Evolutionary conservation across 495 filamentous ascomycete genomes (phyloP).

Genomic region (Cairneyella variabilis): DNA sequence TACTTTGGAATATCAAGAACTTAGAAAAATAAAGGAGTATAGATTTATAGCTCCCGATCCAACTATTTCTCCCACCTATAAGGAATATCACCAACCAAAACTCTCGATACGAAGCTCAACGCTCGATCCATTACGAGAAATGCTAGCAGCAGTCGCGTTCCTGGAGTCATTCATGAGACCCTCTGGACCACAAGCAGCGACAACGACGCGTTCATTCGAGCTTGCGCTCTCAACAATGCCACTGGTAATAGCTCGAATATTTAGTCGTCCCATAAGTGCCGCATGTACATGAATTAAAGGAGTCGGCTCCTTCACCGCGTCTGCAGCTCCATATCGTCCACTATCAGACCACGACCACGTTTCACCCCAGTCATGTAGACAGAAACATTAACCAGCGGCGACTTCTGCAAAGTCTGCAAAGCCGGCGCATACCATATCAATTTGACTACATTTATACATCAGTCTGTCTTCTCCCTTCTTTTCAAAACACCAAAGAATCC

Average conservation of each 20-base stretch:
- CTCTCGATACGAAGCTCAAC: conserved; percentile 51
- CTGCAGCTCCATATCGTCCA: no score
- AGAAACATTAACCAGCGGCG: conserved; percentile 39
- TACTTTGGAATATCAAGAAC: no score
- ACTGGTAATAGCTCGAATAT: conserved; percentile 35
- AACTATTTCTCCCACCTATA: no score
- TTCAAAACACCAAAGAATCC: no score
- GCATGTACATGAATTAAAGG: no score
- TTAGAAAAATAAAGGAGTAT: no score
- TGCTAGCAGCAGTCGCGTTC: conserved; percentile 41
- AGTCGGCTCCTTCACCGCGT: no score
- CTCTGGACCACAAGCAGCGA: conserved; percentile 48
- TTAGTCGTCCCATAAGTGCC: conserved; percentile 39
- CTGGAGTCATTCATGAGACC: conserved; percentile 43
- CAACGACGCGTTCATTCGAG: conserved; percentile 38
- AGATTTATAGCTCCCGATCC: no score
- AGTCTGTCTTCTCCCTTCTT: no score
- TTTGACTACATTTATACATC: no score
- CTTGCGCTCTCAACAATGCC: conserved; percentile 33
- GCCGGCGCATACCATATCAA: conserved; percentile 54
- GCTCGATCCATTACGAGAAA: conserved; percentile 42
- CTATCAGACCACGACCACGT: no score
- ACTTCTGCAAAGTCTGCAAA: conserved; percentile 37
- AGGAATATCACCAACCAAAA: conserved; percentile 56
- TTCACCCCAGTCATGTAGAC: conserved; percentile 45